Conservation (phyloP, 192 early-diverging fungal genomes). For the Spinellus fusiger region DNA sequence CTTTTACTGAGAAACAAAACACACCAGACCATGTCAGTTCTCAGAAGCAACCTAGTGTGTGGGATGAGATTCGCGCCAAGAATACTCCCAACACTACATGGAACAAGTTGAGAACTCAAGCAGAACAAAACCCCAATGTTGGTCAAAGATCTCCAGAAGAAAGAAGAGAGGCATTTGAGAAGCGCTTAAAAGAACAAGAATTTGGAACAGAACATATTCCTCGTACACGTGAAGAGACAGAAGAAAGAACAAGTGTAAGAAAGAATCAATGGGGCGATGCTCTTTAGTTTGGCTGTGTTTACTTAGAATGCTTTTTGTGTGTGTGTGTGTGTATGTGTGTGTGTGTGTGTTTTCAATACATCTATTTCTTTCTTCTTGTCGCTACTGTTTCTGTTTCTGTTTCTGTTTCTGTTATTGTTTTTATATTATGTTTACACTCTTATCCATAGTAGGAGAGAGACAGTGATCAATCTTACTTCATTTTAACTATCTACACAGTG, state of each 20-base stretch:
- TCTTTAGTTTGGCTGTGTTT: background rate
- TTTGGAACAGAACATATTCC: constrained; percentile 16
- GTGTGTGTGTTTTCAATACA: no score
- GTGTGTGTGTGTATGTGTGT: no score
- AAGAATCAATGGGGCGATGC: constrained; percentile 30
- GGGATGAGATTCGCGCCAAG: constrained; percentile 26
- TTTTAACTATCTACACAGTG: background rate
- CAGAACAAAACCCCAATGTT: constrained; percentile 12
- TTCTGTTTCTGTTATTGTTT: no score
- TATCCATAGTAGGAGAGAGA: no score
- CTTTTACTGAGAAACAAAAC: no score
- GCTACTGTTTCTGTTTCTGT: no score
- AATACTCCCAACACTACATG: constrained; percentile 24
- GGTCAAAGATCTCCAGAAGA: background rate
- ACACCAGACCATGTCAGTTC: background rate
- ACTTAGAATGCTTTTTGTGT: no score
- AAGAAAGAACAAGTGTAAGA: background rate
- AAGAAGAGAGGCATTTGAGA: background rate
- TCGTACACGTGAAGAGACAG: constrained; percentile 30
- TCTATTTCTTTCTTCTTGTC: no score
- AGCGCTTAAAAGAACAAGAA: constrained; percentile 6
- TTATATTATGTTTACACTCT: no score
- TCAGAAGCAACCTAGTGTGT: constrained; percentile 5
- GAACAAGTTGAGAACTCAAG: constrained; percentile 19
- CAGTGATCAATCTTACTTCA: no score